A percentile compares a stretch with the other conserved stretches of the same genome.
Evolutionary conservation across 83 land plant species (phyloP).

Genomic region (Diphasiastrum complanatum): DNA sequence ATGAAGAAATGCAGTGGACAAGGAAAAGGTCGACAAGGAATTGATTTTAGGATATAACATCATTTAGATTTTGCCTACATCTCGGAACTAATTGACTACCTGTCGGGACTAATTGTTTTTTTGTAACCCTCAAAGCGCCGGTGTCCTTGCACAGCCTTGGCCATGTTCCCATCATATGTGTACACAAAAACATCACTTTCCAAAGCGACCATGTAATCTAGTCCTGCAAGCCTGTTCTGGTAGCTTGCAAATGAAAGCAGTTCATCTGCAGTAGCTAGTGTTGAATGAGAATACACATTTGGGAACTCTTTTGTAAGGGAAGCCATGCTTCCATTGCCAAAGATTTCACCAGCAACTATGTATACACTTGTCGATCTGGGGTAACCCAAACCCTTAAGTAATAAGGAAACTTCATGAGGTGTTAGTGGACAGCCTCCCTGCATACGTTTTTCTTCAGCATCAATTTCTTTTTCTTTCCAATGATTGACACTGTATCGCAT

Average conservation of each 20-base stretch:
- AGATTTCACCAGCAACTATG: conserved; percentile 39
- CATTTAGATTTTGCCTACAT: too few species aligned
- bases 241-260: conserved; percentile 16
- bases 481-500: conserved; percentile 26
- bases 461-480: conserved; percentile 42
- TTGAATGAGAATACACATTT: conserved; percentile 34
- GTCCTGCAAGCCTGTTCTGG: conserved; percentile 40
- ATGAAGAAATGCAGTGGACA: background rate
- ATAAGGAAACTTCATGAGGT: conserved; percentile 30
- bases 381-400: conserved; percentile 35
- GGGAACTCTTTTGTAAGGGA: conserved; percentile 26
- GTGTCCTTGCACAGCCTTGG: conserved; percentile 45
- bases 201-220: conserved; percentile 36
- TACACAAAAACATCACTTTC: conserved; percentile 42
- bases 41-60: too few species aligned
- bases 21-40: background rate
- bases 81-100: conserved; percentile 18
- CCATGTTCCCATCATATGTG: conserved; percentile 48
- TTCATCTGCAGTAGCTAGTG: conserved; percentile 29
- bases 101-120: conserved; percentile 41
- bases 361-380: conserved; percentile 30
- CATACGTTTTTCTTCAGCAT: conserved; percentile 28
- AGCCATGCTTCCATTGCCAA: conserved; percentile 36
- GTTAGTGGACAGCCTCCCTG: conserved; percentile 42
- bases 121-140: conserved; percentile 36